Conservation (phyloP, 805 yeast genomes). For the Pichia cabralensis region DNA sequence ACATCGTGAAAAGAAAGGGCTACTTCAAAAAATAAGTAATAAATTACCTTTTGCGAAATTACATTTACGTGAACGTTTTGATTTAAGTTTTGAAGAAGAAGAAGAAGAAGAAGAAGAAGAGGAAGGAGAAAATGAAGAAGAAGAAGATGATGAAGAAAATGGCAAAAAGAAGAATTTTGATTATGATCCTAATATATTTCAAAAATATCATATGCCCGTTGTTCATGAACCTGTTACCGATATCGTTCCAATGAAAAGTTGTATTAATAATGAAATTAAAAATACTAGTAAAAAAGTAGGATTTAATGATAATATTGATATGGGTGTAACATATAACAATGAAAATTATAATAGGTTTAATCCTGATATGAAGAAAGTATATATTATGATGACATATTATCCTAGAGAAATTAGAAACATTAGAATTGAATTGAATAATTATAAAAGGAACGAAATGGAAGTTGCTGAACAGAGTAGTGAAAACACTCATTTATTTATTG, state of each 20-base stretch:
- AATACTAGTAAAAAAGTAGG: conserved; percentile 6
- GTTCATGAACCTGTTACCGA: neutral
- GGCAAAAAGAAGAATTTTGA: neutral
- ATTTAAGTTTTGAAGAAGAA: neutral
- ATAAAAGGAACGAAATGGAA: conserved; percentile 52
- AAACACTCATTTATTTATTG: conserved; percentile 58
- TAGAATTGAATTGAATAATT: conserved; percentile 55
- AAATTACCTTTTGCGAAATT: too few relatives aligned
- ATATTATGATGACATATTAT: conserved; percentile 34
- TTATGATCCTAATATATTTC: neutral
- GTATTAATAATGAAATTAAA: neutral
- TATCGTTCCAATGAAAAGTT: neutral
- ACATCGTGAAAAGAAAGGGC: too few relatives aligned
- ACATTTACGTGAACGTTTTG: neutral
- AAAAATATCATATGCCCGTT: neutral
- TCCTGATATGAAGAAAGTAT: conserved; percentile 37
- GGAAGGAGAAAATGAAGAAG: neutral
- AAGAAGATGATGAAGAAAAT: neutral
- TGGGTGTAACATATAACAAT: conserved; percentile 45
- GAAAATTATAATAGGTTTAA: conserved; percentile 45
- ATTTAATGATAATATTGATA: conserved; percentile 37
- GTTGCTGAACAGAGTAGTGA: conserved; percentile 52
- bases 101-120: neutral
- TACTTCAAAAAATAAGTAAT: too few relatives aligned
- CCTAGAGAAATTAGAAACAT: conserved; percentile 43